A percentile compares a stretch with the other conserved stretches of the same genome.
Evolutionary conservation across 139 green algal genomes (phyloP).

Genomic region (Chlorella sp.): DNA sequence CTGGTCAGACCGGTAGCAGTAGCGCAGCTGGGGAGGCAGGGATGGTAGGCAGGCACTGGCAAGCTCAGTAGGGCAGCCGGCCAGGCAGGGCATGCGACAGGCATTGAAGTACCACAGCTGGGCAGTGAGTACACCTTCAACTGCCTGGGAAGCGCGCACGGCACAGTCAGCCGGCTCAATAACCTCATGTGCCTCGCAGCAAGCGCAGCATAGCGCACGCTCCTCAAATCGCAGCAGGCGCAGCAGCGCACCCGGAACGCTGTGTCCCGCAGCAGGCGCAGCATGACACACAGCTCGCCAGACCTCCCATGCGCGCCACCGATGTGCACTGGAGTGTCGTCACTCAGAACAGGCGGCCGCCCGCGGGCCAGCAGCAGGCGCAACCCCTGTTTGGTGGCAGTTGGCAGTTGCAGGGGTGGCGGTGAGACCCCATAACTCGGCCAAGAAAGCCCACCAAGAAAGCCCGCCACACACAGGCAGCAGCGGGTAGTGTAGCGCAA

Average conservation of each 20-base stretch:
- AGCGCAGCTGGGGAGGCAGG: not conserved
- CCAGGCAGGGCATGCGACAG: too few relatives aligned
- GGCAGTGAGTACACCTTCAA: too few relatives aligned
- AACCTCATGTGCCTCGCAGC: too few relatives aligned
- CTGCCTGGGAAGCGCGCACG: too few relatives aligned
- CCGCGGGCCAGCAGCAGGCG: slow-evolving; percentile 26
- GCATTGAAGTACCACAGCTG: too few relatives aligned
- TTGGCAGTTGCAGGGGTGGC: not conserved
- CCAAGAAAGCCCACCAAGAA: too few relatives aligned
- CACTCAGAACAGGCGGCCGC: not conserved
- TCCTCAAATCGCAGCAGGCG: not conserved
- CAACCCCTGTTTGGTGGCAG: not conserved
- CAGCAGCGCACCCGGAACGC: slow-evolving; percentile 15
- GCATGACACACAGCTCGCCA: slow-evolving; percentile 25
- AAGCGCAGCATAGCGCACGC: too few relatives aligned
- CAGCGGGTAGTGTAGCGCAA: too few relatives aligned
- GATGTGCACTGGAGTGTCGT: not conserved
- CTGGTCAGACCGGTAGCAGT: slow-evolving; percentile 21
- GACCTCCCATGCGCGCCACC: slow-evolving; percentile 10
- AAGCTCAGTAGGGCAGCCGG: too few relatives aligned
- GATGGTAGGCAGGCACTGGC: not conserved
- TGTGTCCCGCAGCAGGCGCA: slow-evolving; percentile 21
- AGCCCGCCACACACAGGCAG: too few relatives aligned
- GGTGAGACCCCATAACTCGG: too few relatives aligned
- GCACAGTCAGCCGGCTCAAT: too few relatives aligned